These are phyloP conservation scores for Cordyceps tenuipes DNA, from an alignment of 2,329 filamentous ascomycete species.

Conservation along the genomic window DNA sequence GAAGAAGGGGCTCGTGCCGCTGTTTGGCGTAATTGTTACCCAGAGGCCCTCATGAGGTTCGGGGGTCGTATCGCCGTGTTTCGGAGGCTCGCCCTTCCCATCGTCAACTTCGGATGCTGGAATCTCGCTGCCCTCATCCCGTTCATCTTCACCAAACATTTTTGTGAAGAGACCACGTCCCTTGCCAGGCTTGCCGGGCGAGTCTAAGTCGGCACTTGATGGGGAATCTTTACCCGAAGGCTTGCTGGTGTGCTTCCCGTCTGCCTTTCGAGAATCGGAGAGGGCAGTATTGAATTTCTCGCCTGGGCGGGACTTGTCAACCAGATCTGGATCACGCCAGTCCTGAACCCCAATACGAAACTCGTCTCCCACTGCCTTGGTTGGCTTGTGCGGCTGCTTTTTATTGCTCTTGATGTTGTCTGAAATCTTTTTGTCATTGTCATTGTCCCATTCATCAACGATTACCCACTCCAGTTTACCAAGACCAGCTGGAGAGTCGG, in stretches of 20 bases:
- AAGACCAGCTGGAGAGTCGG: conserved; percentile 59
- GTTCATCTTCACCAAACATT: conserved; percentile 38
- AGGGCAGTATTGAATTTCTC: conserved; percentile 12
- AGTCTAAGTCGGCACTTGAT: background rate
- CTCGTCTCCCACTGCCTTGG: conserved; percentile 40
- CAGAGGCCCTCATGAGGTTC: conserved; percentile 64
- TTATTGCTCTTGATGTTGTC: conserved; percentile 33
- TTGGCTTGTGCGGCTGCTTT: conserved; percentile 20
- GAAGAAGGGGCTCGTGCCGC: conserved; percentile 84
- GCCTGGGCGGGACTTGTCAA: conserved; percentile 19
- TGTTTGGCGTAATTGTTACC: conserved; percentile 93
- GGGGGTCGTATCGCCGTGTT: conserved; percentile 16
- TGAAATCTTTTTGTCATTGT: conserved; percentile 35
- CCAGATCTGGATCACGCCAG: conserved; percentile 66
- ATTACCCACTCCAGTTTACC: conserved; percentile 67
- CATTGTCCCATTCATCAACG: conserved; percentile 57
- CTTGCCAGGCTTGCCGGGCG: conserved; percentile 15
- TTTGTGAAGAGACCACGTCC: conserved; percentile 35
- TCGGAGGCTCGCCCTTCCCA: conserved; percentile 16
- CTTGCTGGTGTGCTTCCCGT: conserved; percentile 10
- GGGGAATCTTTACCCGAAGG: background rate
- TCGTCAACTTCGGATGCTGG: conserved; percentile 19
- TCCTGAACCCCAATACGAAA: conserved; percentile 82
- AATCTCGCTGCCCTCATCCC: background rate
- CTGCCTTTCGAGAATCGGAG: conserved; percentile 2